Evolutionary conservation across 202 grass and related monocot genomes (phyloP), one percentile per base, ranked within the genome.

Genomic region (Bolboschoenoplectus hybrid): DNA sequence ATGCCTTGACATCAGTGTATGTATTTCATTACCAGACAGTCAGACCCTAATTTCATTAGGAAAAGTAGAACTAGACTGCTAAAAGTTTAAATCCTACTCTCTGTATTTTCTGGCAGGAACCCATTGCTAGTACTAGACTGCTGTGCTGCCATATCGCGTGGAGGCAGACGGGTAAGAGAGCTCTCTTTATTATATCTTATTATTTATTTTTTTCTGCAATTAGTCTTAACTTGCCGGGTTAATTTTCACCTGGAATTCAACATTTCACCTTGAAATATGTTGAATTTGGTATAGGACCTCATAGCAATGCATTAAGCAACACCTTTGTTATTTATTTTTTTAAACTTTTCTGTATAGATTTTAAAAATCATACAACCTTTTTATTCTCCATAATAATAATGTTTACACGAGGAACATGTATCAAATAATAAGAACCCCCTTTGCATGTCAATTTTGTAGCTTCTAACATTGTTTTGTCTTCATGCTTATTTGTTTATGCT

Each of bases 121-220:
- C 96, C 95, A 9, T 70, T 94, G 83, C 72, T 98, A 74, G 90
- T 98, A n/a, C 85, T 98, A 6, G 93, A 95, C 72, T 94, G 93
- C 65, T 95, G 93, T 79, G 88, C 89, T 84, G 89, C 90, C 10
- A 51, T 95, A 80, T 91, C 96, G 34, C 82, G 82, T 6, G 91
- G 96, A 53, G 96, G 96, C 13, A 93, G 90, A 65, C 89, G 90
- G 84, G 96, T 95, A 80, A 67, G 52, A 73, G 4, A 62, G 46
- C 49, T 67, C 35, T 17, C 5, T 65, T 60, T 69, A 35, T 72
- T 34, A 55, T 73, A 7, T 51, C 1, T 43, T 83, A 81, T 36
- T 83, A 20, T 74, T n/a, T 58, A 35, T 63, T 57, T 35, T 36
- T 4, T 58, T 5, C 52, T 62, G 17, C 34, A 67, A 77, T 47